These are phyloP conservation scores for Peronosclerospora sorghi DNA, from an alignment of 352 stramenopile species.

Conservation along the genomic window DNA sequence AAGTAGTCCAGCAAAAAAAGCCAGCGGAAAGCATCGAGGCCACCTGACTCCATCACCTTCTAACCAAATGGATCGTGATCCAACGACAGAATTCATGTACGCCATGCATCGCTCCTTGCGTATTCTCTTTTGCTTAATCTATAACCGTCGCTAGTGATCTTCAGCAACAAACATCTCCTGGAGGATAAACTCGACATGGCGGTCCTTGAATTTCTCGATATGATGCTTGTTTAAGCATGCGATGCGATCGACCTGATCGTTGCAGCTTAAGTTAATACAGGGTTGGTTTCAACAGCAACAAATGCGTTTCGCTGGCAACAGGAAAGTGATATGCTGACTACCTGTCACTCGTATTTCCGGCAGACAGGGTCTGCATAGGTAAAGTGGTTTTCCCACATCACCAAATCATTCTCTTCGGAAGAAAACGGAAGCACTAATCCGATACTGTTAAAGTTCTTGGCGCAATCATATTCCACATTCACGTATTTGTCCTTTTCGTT, in stretches of 20 bases:
- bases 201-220: constrained; percentile 54
- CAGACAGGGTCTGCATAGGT: constrained; percentile 76
- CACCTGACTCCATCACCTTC: constrained; percentile 2
- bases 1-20: constrained; percentile 2
- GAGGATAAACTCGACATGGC: constrained; percentile 34
- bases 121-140: not conserved
- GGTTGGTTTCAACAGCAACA: too few species aligned
- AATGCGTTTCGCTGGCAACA: not conserved
- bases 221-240: constrained; percentile 38
- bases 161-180: constrained; percentile 33
- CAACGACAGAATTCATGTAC: constrained; percentile 21
- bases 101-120: too few species aligned
- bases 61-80: constrained; percentile 3
- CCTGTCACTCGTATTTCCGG: constrained; percentile 62
- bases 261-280: too few species aligned
- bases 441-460: constrained; percentile 82
- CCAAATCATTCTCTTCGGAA: constrained; percentile 71
- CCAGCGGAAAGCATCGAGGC: not conserved
- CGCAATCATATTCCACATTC: constrained; percentile 73
- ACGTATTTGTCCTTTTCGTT: constrained; percentile 54
- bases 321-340: not conserved
- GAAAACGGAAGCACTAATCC: constrained; percentile 70
- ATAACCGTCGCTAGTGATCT: constrained; percentile 2
- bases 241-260: not conserved
- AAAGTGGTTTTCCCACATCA: constrained; percentile 78